Evolutionary conservation across 2,329 filamentous ascomycete species (phyloP).

Genomic region (Diaporthe citri): DNA sequence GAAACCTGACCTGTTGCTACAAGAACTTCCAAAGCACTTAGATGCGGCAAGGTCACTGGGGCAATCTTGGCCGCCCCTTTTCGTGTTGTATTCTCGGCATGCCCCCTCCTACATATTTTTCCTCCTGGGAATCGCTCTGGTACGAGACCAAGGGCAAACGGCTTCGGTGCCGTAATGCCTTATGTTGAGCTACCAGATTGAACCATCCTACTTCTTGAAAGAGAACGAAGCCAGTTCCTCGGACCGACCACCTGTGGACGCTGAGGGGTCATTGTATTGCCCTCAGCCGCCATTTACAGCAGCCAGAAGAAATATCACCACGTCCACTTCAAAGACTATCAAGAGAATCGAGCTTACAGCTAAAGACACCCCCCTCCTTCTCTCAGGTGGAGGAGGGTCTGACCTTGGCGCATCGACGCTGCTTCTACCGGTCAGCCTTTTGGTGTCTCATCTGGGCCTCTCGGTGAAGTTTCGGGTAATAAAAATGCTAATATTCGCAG

Average conservation of each 20-base stretch:
- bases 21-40: neutral
- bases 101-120: neutral
- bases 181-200: too few relatives aligned
- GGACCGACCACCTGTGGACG: neutral
- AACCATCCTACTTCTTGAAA: neutral
- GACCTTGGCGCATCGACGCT: too few relatives aligned
- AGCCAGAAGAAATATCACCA: neutral
- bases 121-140: neutral
- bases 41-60: neutral
- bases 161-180: neutral
- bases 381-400: neutral
- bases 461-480: neutral
- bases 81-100: neutral
- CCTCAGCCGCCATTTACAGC: neutral
- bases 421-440: neutral
- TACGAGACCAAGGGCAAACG: neutral
- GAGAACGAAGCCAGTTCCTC: neutral
- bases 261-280: too few relatives aligned
- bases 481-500: neutral
- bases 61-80: neutral
- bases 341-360: neutral
- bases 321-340: neutral
- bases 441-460: too few relatives aligned
- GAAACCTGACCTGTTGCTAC: neutral
- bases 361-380: neutral